phyloP scores from a whole-genome alignment of 805 yeast genomes.

The Ogataea henricii region DNA sequence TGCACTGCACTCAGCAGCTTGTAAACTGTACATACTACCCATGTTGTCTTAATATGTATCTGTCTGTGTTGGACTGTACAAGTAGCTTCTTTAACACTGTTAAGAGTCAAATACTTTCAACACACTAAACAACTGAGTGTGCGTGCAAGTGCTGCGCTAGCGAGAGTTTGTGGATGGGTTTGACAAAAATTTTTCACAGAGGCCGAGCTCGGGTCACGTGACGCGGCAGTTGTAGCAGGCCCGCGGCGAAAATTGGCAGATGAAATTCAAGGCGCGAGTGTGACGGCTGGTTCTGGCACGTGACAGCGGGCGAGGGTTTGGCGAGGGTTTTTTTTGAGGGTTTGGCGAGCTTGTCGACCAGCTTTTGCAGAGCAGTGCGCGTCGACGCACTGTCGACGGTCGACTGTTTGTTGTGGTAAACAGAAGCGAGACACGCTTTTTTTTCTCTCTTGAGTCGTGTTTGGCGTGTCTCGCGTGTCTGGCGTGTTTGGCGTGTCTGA shows the following conservation, averaged over 20 bases:
- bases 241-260: not conserved
- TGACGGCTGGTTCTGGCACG: not conserved
- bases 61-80: constrained; percentile 4
- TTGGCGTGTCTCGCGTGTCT: constrained; percentile 6
- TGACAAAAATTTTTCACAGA: constrained; percentile 18
- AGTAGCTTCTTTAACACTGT: not conserved
- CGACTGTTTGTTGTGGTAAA: constrained; percentile 14
- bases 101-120: not conserved
- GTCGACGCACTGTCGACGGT: constrained; percentile 3
- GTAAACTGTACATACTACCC: constrained; percentile 65
- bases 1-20: too few species aligned
- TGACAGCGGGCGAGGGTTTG: not conserved
- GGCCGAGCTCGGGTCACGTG: constrained; percentile 11
- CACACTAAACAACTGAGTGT: constrained; percentile 4
- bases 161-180: constrained; percentile 1
- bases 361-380: constrained; percentile 2
- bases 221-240: not conserved
- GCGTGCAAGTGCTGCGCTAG: constrained; percentile 1
- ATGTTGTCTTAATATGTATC: constrained; percentile 46
- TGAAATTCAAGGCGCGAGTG: not conserved
- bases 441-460: constrained; percentile 9
- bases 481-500: constrained; percentile 1
- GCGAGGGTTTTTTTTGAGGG: not conserved
- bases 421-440: constrained; percentile 16
- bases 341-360: constrained; percentile 6